Evolutionary conservation across 805 yeast species (phyloP), one percentile per base, ranked within the genome.

Genomic region (Nakazawaea populi): DNA sequence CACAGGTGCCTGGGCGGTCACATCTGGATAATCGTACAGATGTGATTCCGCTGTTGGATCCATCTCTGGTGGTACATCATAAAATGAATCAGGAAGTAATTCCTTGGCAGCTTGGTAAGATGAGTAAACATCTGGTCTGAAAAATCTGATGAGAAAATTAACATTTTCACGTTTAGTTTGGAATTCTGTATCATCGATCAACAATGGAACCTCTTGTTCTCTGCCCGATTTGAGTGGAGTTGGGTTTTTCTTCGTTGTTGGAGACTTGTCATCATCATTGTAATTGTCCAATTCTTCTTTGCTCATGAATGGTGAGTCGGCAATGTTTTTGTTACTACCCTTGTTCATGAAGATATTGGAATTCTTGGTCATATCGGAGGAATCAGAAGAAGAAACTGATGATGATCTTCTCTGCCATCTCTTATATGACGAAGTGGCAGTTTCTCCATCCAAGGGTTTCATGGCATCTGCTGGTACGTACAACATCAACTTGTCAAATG

Each of bases 21-120:
- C 82, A 6, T 85, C 87, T 2, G 97, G 97, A 61, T 76, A 78
- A 60, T 82, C 80, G 67, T 85, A 92, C 0, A 96, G 94, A 55
- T 78, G 81, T 46, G 77, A 73, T 52, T 80, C 82, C 24, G 63
- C 70, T 12, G 66, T 74, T 4, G 67, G 72, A 2, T 71, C 66
- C 30, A 58, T 56, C 29, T 70, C 74, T n/a, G 75, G 72, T 24
- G 77, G 78, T 37, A 69, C 71, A 9, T 71, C 68, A 52, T 75
- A 77, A 64, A 75, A 85, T 8, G 78, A 76, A 44, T 79, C 85
- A 1, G 95, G 94, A 7, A 80, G 56, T 52, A 74, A 72, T 1
- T 65, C 60, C 73, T 77, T 68, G 55, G 71, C 74, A 57, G 77
- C 72, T 62, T 72, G 62, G 70, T 72, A 69, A 52, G 80, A 68